A percentile compares a stretch with the other conserved stretches of the same genome.
Conservation (phyloP, 768 basidiomycete genomes). For the Gloeopeniophorella convolvens region DNA sequence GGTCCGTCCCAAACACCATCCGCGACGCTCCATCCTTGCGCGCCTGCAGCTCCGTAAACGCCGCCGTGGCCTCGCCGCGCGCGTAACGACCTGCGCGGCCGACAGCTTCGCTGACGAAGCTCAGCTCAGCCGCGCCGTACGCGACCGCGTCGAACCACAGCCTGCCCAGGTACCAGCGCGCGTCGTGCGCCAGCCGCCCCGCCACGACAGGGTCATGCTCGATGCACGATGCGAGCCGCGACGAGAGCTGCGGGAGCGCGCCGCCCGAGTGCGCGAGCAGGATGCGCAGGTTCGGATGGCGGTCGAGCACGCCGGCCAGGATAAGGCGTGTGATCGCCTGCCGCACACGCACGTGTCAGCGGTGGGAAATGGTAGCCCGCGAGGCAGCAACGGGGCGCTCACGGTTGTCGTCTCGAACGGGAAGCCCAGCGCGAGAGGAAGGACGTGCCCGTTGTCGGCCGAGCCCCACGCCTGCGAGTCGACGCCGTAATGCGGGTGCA, state of each 20-base stretch:
- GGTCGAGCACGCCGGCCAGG: slow-evolving; percentile 74
- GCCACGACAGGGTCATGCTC: slow-evolving; percentile 79
- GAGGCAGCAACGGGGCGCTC: slow-evolving; percentile 27
- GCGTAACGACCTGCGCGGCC: slow-evolving; percentile 49
- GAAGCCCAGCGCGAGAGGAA: slow-evolving; percentile 82
- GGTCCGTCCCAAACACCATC: slow-evolving; percentile 82
- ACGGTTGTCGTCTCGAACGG: slow-evolving; percentile 88
- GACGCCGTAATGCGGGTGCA: slow-evolving; percentile 86
- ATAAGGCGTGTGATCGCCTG: slow-evolving; percentile 74
- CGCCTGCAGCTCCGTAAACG: slow-evolving; percentile 25
- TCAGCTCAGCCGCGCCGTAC: slow-evolving; percentile 81
- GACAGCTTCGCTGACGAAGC: slow-evolving; percentile 66
- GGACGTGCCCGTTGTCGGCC: slow-evolving; percentile 77
- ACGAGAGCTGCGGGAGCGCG: slow-evolving; percentile 75
- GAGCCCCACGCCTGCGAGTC: slow-evolving; percentile 69
- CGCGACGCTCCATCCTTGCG: slow-evolving; percentile 46
- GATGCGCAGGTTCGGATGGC: slow-evolving; percentile 65
- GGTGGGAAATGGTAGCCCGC: not conserved
- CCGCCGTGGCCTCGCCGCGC: slow-evolving; percentile 10
- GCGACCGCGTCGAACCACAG: slow-evolving; percentile 84
- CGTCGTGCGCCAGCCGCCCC: slow-evolving; percentile 69
- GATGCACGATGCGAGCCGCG: slow-evolving; percentile 79
- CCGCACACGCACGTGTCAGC: not conserved
- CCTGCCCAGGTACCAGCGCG: slow-evolving; percentile 74
- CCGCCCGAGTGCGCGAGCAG: slow-evolving; percentile 87